phyloP scores from a whole-genome alignment of 768 basidiomycete species.

The Amanita brunnescens region DNA sequence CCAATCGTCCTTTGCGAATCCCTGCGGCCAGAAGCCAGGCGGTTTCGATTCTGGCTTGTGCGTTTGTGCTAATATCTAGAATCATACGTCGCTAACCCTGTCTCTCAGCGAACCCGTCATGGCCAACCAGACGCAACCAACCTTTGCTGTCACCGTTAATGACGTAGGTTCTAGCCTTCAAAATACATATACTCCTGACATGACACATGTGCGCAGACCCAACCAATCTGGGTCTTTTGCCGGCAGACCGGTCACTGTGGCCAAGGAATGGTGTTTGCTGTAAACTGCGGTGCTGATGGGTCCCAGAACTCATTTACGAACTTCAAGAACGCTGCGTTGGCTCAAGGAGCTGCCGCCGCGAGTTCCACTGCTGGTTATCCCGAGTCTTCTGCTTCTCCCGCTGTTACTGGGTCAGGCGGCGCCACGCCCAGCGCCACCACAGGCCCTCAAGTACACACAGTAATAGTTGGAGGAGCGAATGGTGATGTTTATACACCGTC shows the following conservation, averaged over 20 bases:
- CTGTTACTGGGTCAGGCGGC: constrained; percentile 11
- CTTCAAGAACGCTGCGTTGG: constrained; percentile 51
- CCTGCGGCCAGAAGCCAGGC: constrained; percentile 43
- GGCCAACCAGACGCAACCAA: constrained; percentile 42
- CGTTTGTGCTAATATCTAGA: constrained; percentile 16
- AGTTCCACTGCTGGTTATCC: constrained; percentile 28
- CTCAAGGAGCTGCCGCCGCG: constrained; percentile 40
- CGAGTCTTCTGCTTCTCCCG: not conserved
- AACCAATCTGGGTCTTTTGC: constrained; percentile 56
- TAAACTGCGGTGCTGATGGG: constrained; percentile 51
- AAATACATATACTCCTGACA: not conserved
- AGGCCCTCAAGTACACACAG: constrained; percentile 42
- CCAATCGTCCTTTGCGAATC: constrained; percentile 42
- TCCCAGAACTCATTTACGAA: constrained; percentile 50
- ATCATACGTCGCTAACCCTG: constrained; percentile 1
- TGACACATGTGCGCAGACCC: constrained; percentile 24
- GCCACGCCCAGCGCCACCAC: constrained; percentile 32
- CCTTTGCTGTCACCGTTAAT: constrained; percentile 42
- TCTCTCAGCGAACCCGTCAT: constrained; percentile 39
- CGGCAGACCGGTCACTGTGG: constrained; percentile 52
- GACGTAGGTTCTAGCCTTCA: constrained; percentile 24
- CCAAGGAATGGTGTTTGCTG: constrained; percentile 57
- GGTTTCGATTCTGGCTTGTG: constrained; percentile 55
- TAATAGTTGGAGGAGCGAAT: constrained; percentile 45
- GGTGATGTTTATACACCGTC: constrained; percentile 43